Evolutionary conservation across 2,329 filamentous ascomycete genomes (phyloP), one percentile per base, ranked within the genome.

Genomic region (Neonectria ditissima): DNA sequence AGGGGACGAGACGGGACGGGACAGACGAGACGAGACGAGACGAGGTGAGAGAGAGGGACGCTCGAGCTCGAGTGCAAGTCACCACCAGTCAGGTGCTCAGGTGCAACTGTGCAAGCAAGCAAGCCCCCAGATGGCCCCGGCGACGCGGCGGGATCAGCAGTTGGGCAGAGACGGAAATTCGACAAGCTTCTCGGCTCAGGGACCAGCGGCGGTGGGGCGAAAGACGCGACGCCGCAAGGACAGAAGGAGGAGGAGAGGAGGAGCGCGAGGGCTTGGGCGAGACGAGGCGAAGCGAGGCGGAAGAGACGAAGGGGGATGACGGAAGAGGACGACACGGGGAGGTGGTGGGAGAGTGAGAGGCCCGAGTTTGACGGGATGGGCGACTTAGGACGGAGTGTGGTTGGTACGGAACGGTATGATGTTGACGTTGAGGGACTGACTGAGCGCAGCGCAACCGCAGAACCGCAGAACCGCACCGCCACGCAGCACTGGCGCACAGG

Each of bases 131-230:
- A 20, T 20, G 67, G 65, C 68, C 69, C 70, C 69, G 44, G 68
- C 63, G 70, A 69, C 66, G 66, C 71, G 70, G 67, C 63, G 64
- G 68, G 72, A 74, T 74, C 72, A 74, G 70, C 72, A 73, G 70
- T 73, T 74, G 72, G 72, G 71, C 72, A 74, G 72, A 72, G 68
- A 71, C 63, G 67, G 67, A 69, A 59, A 72, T 66, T 72, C 65
- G 62, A 69, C 67, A 69, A 70, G 69, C 69, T 73, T 66, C 66
- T 69, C 65, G 67, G 65, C 70, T 63, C 52, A 61, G 67, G 69
- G 66, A 65, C 62, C 59, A 58, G 66, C 60, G 65, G 60, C 67
- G 65, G 71, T 74, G 71, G 72, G 67, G 72, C 71, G 61, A 37
- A 34, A 67, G 69, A 69, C 67, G 65, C 67, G 62, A 67, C 56